Evolutionary conservation across 331 rosid genomes (phyloP).

Genomic region (Spiraea crenata): DNA sequence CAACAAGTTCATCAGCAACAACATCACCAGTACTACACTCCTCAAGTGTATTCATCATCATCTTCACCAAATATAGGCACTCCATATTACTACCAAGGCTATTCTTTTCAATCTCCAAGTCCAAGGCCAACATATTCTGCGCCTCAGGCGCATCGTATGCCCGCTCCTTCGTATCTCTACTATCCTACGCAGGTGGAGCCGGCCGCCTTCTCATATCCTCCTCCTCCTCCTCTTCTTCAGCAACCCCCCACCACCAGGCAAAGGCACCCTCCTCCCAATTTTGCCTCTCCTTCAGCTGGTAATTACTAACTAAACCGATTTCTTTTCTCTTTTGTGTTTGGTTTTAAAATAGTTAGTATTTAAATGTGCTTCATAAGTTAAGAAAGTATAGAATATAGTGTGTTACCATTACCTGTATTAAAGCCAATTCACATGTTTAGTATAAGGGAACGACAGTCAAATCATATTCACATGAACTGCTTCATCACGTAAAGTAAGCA

Average conservation of each 20-base stretch:
- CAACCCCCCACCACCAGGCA: slow-evolving; percentile 29
- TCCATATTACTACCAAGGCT: slow-evolving; percentile 72
- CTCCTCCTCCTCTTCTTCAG: slow-evolving; percentile 37
- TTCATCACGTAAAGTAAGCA: too few species aligned
- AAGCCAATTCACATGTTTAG: too few species aligned
- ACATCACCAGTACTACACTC: slow-evolving; percentile 70
- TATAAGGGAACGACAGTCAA: too few species aligned
- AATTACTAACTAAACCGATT: slow-evolving; percentile 1
- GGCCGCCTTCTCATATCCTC: slow-evolving; percentile 33
- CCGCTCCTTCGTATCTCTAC: slow-evolving; percentile 67
- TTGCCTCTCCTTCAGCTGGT: slow-evolving; percentile 46
- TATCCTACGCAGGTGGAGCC: slow-evolving; percentile 57
- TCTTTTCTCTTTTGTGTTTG: not conserved
- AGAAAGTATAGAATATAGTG: too few species aligned
- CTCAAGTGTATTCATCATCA: slow-evolving; percentile 60
- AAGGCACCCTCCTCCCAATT: slow-evolving; percentile 41
- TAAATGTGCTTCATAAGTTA: not conserved
- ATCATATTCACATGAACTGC: too few species aligned
- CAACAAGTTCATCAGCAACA: slow-evolving; percentile 65
- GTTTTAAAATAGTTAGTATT: too few species aligned
- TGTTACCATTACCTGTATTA: too few species aligned
- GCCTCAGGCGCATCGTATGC: slow-evolving; percentile 43
- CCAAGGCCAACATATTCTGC: slow-evolving; percentile 56
- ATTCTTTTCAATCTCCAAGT: slow-evolving; percentile 61
- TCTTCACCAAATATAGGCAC: slow-evolving; percentile 54